A percentile compares a stretch with the other conserved stretches of the same genome.
Conservation (phyloP, 441 rosid species). For the Aleurites moluccanus region DNA sequence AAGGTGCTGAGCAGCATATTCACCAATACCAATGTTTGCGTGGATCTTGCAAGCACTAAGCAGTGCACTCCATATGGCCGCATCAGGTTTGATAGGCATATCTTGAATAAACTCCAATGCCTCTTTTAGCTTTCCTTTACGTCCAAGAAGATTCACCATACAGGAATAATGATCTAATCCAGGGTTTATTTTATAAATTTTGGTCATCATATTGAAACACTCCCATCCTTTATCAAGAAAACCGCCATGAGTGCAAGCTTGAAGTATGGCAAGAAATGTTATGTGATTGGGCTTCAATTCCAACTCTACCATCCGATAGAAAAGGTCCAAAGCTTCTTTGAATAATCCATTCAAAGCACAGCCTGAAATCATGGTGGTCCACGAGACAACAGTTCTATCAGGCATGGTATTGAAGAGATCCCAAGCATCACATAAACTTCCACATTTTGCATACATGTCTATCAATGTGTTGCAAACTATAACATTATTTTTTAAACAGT, state of each 20-base stretch:
- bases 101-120: constrained; percentile 44
- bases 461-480: constrained; percentile 51
- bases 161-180: constrained; percentile 64
- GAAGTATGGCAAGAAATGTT: constrained; percentile 61
- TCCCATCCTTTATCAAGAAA: constrained; percentile 59
- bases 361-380: constrained; percentile 67
- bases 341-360: constrained; percentile 57
- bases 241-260: constrained; percentile 62
- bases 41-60: constrained; percentile 64
- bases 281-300: constrained; percentile 50
- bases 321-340: constrained; percentile 44
- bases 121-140: constrained; percentile 51
- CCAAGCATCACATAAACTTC: constrained; percentile 47
- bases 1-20: constrained; percentile 40
- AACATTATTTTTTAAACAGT: constrained; percentile 37
- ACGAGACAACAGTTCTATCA: constrained; percentile 52
- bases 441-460: constrained; percentile 72
- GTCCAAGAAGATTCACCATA: constrained; percentile 69
- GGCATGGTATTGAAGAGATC: constrained; percentile 41
- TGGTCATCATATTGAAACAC: constrained; percentile 43
- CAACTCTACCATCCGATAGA: constrained; percentile 40
- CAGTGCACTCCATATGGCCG: constrained; percentile 58
- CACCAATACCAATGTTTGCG: constrained; percentile 40
- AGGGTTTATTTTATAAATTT: constrained; percentile 38
- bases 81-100: constrained; percentile 57